A percentile compares a stretch with the other conserved stretches of the same genome.
These are phyloP conservation scores for Arthrobotrys musiformis DNA, from an alignment of 2,329 filamentous ascomycete species.

Conservation along the genomic window DNA sequence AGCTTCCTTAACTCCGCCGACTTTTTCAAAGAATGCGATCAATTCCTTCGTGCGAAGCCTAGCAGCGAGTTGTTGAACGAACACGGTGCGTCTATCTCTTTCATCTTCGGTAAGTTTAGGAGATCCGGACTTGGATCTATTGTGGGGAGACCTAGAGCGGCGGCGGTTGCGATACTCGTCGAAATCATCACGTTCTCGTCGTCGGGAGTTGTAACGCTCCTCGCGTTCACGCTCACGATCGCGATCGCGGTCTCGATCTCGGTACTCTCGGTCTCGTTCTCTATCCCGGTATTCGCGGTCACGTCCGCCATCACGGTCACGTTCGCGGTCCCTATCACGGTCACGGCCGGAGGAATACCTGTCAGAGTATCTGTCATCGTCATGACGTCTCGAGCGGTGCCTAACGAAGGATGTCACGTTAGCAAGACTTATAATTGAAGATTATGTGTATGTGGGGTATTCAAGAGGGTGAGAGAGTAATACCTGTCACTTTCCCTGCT, in stretches of 20 bases:
- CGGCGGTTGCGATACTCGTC: constrained; percentile 64
- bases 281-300: constrained; percentile 67
- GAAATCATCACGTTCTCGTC: constrained; percentile 72
- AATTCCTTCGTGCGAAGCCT: constrained; percentile 91
- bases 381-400: constrained; percentile 54
- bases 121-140: constrained; percentile 65
- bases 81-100: constrained; percentile 94
- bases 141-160: constrained; percentile 65
- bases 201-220: constrained; percentile 80
- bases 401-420: not conserved
- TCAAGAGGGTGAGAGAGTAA: not conserved
- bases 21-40: constrained; percentile 93
- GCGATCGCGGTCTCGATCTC: constrained; percentile 67
- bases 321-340: constrained; percentile 67
- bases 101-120: constrained; percentile 92
- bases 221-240: constrained; percentile 73
- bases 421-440: not conserved
- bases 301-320: constrained; percentile 62
- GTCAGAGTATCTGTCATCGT: constrained; percentile 66
- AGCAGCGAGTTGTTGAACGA: constrained; percentile 96
- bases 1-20: constrained; percentile 92
- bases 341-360: constrained; percentile 71
- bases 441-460: no score
- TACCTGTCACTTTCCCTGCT: constrained; percentile 55
- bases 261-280: constrained; percentile 68